Evolutionary conservation across 208 protist species (phyloP).

Genomic region (Acanthamoeba lenticulata): DNA sequence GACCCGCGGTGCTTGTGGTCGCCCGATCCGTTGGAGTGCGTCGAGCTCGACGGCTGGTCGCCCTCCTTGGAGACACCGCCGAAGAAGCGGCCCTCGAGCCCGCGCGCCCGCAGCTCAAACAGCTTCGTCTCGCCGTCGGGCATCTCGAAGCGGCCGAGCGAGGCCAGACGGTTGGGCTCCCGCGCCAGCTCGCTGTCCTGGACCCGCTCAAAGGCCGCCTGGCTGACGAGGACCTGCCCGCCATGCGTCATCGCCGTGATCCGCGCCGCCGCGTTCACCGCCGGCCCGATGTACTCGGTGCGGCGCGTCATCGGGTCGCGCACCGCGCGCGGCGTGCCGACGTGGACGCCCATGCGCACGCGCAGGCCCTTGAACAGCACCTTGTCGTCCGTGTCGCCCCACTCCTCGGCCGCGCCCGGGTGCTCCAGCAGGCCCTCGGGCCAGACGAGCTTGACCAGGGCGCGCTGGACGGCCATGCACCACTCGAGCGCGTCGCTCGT

Average conservation of each 20-base stretch:
- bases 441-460: slow-evolving; percentile 41
- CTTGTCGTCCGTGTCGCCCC: background rate
- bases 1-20: too few relatives aligned
- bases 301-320: slow-evolving; percentile 37
- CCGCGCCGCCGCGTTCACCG: slow-evolving; percentile 33
- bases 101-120: background rate
- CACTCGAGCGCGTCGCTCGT: background rate
- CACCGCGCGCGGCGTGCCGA: background rate
- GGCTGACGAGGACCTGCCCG: slow-evolving; percentile 37
- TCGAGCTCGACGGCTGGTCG: background rate
- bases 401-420: slow-evolving; percentile 58
- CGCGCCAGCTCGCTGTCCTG: background rate
- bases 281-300: slow-evolving; percentile 58
- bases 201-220: background rate
- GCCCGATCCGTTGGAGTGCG: background rate
- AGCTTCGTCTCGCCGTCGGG: slow-evolving; percentile 9
- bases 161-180: background rate
- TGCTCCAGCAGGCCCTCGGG: slow-evolving; percentile 40
- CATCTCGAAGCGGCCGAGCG: slow-evolving; percentile 61
- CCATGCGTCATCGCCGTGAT: slow-evolving; percentile 59
- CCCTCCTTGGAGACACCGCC: background rate
- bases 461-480: slow-evolving; percentile 67
- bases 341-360: slow-evolving; percentile 62
- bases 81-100: slow-evolving; percentile 57
- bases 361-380: slow-evolving; percentile 51